Evolutionary conservation across 176 grass and related monocot species (phyloP).

Genomic region (Saccharum spontaneum): DNA sequence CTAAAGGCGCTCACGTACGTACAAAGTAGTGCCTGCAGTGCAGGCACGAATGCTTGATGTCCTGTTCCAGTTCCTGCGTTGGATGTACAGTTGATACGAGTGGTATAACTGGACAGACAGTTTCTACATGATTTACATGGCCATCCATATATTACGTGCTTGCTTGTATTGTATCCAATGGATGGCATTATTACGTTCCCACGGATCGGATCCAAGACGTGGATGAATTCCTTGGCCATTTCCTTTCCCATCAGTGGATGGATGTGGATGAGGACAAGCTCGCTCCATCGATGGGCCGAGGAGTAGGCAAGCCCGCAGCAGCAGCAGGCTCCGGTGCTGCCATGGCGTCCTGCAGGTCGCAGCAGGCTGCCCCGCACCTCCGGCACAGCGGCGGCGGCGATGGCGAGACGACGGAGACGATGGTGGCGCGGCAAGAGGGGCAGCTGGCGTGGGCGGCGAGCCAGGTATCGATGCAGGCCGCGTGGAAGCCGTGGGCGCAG

Average conservation of each 20-base stretch:
- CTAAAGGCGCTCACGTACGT: neutral
- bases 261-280: neutral
- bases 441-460: constrained; percentile 41
- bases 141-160: too few species aligned
- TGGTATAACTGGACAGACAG: too few species aligned
- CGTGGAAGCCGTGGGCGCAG: constrained; percentile 63
- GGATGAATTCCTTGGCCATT: neutral
- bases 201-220: neutral
- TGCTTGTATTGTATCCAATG: too few species aligned
- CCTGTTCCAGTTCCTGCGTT: neutral
- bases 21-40: neutral
- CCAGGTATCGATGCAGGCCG: constrained; percentile 61
- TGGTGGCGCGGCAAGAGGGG: constrained; percentile 50
- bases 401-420: neutral
- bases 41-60: neutral
- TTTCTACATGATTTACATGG: too few species aligned
- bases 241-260: neutral
- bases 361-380: constrained; percentile 45
- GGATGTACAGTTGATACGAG: too few species aligned
- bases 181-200: neutral
- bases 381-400: constrained; percentile 1
- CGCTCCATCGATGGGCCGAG: neutral
- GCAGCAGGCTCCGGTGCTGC: neutral
- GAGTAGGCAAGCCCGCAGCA: neutral
- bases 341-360: neutral